A percentile compares a stretch with the other conserved stretches of the same genome.
Conservation (phyloP, 2,329 filamentous ascomycete species). For the Alternaria alternata region DNA sequence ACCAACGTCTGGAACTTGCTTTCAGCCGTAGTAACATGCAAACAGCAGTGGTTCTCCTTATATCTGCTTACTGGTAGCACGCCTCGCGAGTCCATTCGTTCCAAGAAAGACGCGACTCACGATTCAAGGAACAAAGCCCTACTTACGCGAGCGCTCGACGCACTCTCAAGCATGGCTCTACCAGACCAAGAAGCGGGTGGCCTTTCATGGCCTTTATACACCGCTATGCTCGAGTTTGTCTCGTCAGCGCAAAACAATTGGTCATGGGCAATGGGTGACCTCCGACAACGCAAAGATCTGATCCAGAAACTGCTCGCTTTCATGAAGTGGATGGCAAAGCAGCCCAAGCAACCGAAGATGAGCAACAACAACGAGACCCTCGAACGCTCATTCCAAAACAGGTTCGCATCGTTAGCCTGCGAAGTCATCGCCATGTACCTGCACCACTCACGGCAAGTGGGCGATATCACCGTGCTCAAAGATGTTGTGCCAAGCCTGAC, state of each 20-base stretch:
- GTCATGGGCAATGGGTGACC: conserved; percentile 88
- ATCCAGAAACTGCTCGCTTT: conserved; percentile 76
- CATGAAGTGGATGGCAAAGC: conserved; percentile 59
- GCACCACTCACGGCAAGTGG: conserved; percentile 81
- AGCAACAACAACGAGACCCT: conserved; percentile 32
- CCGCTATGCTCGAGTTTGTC: conserved; percentile 86
- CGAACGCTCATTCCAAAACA: conserved; percentile 52
- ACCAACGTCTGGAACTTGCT: conserved; percentile 84
- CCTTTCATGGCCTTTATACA: conserved; percentile 60
- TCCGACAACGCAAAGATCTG: conserved; percentile 77
- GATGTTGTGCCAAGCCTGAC: conserved; percentile 76
- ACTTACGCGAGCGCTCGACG: conserved; percentile 75
- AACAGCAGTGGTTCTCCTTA: conserved; percentile 95
- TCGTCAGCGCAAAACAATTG: conserved; percentile 90
- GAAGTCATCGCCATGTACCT: conserved; percentile 92
- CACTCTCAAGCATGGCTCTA: conserved; percentile 70
- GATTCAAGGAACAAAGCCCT: conserved; percentile 68
- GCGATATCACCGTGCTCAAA: conserved; percentile 72
- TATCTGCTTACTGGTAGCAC: conserved; percentile 89
- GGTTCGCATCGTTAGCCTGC: conserved; percentile 79
- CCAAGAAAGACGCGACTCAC: conserved; percentile 53
- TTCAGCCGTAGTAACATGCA: conserved; percentile 83
- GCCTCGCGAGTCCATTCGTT: conserved; percentile 76
- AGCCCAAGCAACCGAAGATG: conserved; percentile 34
- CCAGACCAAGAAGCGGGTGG: conserved; percentile 61